phyloP scores from a whole-genome alignment of 2,329 filamentous ascomycete species.

The Xylariaceae sp. region DNA sequence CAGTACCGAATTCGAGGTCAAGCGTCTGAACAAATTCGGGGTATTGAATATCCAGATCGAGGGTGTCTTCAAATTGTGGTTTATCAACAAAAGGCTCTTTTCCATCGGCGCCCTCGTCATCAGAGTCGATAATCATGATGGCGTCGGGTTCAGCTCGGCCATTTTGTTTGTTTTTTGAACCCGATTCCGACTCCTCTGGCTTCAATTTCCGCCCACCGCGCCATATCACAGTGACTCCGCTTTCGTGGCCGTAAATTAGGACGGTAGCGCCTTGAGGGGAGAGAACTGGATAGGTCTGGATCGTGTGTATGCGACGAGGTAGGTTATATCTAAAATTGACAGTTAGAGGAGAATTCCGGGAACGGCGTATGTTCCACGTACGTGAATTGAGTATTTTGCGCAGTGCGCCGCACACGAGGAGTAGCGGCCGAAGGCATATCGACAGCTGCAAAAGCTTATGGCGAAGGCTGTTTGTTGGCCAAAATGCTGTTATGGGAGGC shows the following conservation, averaged over 20 bases:
- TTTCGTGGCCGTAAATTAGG: slow-evolving; percentile 60
- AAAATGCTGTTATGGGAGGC: no score
- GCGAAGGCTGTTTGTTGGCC: no score
- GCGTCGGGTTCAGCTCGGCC: slow-evolving; percentile 44
- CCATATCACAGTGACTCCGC: slow-evolving; percentile 59
- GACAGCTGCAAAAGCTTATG: neutral
- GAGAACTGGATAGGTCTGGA: slow-evolving; percentile 57
- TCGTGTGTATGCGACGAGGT: slow-evolving; percentile 52
- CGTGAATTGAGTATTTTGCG: slow-evolving; percentile 34
- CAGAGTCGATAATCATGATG: slow-evolving; percentile 61
- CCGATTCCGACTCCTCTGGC: slow-evolving; percentile 23
- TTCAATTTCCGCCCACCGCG: slow-evolving; percentile 60
- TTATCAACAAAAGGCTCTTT: slow-evolving; percentile 42
- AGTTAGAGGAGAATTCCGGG: slow-evolving; percentile 6
- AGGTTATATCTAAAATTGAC: slow-evolving; percentile 49
- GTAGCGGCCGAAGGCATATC: slow-evolving; percentile 23
- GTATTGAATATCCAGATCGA: slow-evolving; percentile 44
- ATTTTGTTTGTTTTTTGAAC: slow-evolving; percentile 44
- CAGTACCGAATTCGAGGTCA: slow-evolving; percentile 55
- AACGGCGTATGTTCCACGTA: slow-evolving; percentile 13
- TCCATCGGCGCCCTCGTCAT: slow-evolving; percentile 40
- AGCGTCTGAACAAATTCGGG: slow-evolving; percentile 56
- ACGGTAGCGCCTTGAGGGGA: slow-evolving; percentile 62
- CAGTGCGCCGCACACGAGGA: slow-evolving; percentile 31
- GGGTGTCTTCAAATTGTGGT: slow-evolving; percentile 53